phyloP scores from a whole-genome alignment of 371 early-diverging fungal genomes.

The Syncephalis fuscata region DNA sequence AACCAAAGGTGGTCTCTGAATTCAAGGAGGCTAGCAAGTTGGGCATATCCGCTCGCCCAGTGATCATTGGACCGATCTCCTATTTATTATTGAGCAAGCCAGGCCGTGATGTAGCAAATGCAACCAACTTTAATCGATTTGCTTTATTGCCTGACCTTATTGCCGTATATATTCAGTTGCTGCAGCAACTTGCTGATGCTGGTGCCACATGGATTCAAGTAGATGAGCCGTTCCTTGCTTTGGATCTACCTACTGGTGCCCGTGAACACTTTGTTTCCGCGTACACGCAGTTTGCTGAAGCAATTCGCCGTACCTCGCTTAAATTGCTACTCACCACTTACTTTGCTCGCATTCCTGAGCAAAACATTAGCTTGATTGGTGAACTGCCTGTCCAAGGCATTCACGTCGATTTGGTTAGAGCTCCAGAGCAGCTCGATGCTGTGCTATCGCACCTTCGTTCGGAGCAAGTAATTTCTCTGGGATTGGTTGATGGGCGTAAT shows the following conservation, averaged over 20 bases:
- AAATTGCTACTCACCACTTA: conserved; percentile 79
- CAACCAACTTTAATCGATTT: conserved; percentile 49
- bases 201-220: conserved; percentile 89
- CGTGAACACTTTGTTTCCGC: conserved; percentile 28
- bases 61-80: conserved; percentile 81
- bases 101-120: conserved; percentile 43
- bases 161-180: conserved; percentile 59
- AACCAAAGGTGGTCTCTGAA: conserved; percentile 66
- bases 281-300: conserved; percentile 47
- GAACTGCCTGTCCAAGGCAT: conserved; percentile 60
- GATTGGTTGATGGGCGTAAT: conserved; percentile 90
- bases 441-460: conserved; percentile 31
- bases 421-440: conserved; percentile 60
- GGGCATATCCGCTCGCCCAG: conserved; percentile 83
- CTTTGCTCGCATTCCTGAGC: conserved; percentile 72
- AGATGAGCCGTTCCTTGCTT: conserved; percentile 78
- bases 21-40: conserved; percentile 82
- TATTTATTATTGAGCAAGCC: conserved; percentile 75
- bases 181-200: conserved; percentile 55
- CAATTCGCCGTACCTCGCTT: conserved; percentile 27
- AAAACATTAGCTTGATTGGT: conserved; percentile 42
- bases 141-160: conserved; percentile 53
- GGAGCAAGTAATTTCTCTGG: conserved; percentile 49
- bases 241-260: conserved; percentile 43
- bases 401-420: conserved; percentile 84